Evolutionary conservation across 2,329 filamentous ascomycete species (phyloP).

Genomic region (Colletotrichum tanaceti): DNA sequence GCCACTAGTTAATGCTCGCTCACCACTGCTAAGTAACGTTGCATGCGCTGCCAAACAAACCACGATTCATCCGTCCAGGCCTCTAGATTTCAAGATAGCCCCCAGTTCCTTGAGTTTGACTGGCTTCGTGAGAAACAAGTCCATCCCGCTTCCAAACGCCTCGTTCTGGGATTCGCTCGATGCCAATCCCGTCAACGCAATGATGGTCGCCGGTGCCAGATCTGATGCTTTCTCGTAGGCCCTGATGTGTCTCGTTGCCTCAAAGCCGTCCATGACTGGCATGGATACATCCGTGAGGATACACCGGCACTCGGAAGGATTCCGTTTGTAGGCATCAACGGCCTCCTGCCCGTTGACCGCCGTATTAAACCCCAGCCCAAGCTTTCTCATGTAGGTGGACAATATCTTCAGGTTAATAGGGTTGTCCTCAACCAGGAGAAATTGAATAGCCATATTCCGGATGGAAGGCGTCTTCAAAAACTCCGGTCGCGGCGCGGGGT

Average conservation of each 20-base stretch:
- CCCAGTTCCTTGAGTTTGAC: slow-evolving; percentile 56
- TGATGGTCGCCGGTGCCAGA: slow-evolving; percentile 54
- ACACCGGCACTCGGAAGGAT: slow-evolving; percentile 45
- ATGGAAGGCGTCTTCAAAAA: background rate
- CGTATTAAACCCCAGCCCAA: slow-evolving; percentile 45
- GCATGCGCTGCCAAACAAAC: background rate
- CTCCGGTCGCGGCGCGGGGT: background rate
- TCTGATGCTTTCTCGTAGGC: slow-evolving; percentile 55
- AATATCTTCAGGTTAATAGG: slow-evolving; percentile 53
- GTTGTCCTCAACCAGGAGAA: slow-evolving; percentile 56
- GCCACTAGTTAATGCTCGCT: too few species aligned
- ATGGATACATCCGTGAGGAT: slow-evolving; percentile 64
- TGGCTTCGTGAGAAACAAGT: slow-evolving; percentile 66
- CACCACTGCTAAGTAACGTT: too few species aligned
- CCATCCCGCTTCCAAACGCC: slow-evolving; percentile 63
- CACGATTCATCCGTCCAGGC: too few species aligned
- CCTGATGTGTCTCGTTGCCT: slow-evolving; percentile 61
- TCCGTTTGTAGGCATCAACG: slow-evolving; percentile 45
- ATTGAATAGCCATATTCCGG: background rate
- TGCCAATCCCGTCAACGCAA: slow-evolving; percentile 64
- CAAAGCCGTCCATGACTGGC: slow-evolving; percentile 66
- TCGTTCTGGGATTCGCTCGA: slow-evolving; percentile 62
- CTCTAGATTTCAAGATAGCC: slow-evolving; percentile 7
- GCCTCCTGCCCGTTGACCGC: slow-evolving; percentile 51
- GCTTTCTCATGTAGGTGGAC: slow-evolving; percentile 50